Evolutionary conservation across 257 asterid genomes (phyloP).

Genomic region (Coffea canephora): DNA sequence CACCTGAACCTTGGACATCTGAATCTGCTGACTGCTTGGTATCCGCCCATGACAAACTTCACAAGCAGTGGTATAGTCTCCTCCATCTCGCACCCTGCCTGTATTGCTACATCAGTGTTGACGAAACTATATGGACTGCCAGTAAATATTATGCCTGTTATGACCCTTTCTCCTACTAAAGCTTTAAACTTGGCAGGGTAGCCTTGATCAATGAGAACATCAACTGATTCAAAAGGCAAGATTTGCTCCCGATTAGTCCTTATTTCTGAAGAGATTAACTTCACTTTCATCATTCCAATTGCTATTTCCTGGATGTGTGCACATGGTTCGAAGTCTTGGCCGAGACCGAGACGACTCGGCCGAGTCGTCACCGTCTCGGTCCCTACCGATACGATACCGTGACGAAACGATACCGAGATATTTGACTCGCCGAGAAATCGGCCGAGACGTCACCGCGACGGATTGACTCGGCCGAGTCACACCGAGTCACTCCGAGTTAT

Average conservation of each 20-base stretch:
- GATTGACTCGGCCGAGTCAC: too few species aligned
- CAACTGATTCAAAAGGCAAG: background rate
- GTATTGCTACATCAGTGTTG: background rate
- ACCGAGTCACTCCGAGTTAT: too few species aligned
- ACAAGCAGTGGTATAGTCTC: background rate
- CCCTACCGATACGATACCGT: too few species aligned
- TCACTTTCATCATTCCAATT: background rate
- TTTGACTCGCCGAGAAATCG: too few species aligned
- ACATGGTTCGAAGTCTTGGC: too few species aligned
- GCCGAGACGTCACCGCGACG: too few species aligned
- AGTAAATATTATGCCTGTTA: background rate
- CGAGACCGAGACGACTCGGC: too few species aligned
- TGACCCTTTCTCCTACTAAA: background rate
- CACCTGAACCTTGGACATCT: constrained; percentile 1
- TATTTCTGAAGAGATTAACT: background rate
- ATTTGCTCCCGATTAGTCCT: background rate
- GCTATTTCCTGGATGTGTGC: background rate
- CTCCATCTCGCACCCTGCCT: constrained; percentile 2
- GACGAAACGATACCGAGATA: too few species aligned
- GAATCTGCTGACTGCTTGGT: constrained; percentile 8
- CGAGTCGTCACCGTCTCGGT: too few species aligned
- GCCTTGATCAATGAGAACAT: background rate
- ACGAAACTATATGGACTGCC: background rate
- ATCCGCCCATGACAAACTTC: background rate
- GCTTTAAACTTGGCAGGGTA: background rate